phyloP scores from a whole-genome alignment of 1,284 basidiomycete genomes.

The Ceratobasidium sp. region DNA sequence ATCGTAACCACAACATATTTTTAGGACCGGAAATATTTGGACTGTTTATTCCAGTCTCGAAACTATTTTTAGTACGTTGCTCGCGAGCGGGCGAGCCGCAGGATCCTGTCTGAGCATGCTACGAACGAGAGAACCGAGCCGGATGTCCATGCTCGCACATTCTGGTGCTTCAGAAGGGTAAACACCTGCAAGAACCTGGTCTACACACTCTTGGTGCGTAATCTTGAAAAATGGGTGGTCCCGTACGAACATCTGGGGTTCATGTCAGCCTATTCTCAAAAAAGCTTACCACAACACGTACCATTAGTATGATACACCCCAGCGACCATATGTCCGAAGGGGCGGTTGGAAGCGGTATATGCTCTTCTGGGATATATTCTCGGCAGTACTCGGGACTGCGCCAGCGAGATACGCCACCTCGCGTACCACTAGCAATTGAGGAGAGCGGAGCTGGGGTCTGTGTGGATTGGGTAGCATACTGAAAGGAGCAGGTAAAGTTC shows the following conservation, averaged over 20 bases:
- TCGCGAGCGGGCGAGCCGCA: constrained; percentile 1
- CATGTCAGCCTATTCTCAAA: neutral
- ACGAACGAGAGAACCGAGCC: neutral
- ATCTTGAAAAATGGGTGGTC: neutral
- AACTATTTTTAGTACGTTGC: neutral
- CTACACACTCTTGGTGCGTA: too few species aligned
- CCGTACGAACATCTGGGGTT: neutral
- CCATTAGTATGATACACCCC: neutral
- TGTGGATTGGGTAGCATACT: neutral
- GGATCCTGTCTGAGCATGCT: neutral
- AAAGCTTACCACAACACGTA: neutral
- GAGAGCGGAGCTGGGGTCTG: neutral
- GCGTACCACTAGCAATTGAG: neutral
- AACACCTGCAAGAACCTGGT: neutral
- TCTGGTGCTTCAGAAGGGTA: neutral
- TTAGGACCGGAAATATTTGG: too few species aligned
- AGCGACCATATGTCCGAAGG: constrained; percentile 30
- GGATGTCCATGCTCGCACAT: constrained; percentile 2
- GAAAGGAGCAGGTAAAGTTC: constrained; percentile 29
- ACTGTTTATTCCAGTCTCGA: neutral
- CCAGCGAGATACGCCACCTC: neutral
- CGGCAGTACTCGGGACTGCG: constrained; percentile 4
- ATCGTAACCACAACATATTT: too few species aligned
- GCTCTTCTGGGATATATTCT: neutral
- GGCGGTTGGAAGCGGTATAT: constrained; percentile 3